These are phyloP conservation scores for Trichoderma lentiforme DNA, from an alignment of 2,329 filamentous ascomycete genomes.

Conservation along the genomic window DNA sequence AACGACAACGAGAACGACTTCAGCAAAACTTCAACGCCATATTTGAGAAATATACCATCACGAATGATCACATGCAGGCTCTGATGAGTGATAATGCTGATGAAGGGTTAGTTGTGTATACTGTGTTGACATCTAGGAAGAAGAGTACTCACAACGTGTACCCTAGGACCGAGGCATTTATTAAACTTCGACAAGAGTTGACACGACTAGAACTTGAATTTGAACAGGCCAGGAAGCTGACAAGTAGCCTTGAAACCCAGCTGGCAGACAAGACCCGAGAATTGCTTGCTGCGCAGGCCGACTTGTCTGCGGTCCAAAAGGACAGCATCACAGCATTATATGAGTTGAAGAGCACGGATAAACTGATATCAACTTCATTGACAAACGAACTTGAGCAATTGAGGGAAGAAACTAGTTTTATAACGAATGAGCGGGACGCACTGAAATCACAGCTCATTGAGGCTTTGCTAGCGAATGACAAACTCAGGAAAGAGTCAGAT, in stretches of 20 bases:
- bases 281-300: constrained; percentile 48
- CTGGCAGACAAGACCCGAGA: constrained; percentile 55
- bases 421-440: constrained; percentile 52
- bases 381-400: constrained; percentile 55
- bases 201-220: constrained; percentile 46
- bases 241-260: constrained; percentile 45
- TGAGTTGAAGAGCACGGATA: constrained; percentile 57
- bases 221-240: constrained; percentile 41
- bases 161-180: constrained; percentile 49
- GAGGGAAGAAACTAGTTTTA: constrained; percentile 48
- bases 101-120: constrained; percentile 51
- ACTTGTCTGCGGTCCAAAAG: constrained; percentile 54
- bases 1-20: constrained; percentile 48
- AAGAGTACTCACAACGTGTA: constrained; percentile 21
- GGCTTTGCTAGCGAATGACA: constrained; percentile 58
- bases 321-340: constrained; percentile 54
- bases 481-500: constrained; percentile 53
- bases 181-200: constrained; percentile 49
- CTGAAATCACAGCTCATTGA: constrained; percentile 59
- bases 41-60: constrained; percentile 56
- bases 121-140: constrained; percentile 18
- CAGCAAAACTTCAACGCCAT: constrained; percentile 54
- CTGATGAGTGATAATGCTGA: constrained; percentile 49
- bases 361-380: constrained; percentile 56
- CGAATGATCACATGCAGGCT: constrained; percentile 56